phyloP scores from a whole-genome alignment of 2,329 filamentous ascomycete species.

The Stagonosporopsis cucurbitacearum region DNA sequence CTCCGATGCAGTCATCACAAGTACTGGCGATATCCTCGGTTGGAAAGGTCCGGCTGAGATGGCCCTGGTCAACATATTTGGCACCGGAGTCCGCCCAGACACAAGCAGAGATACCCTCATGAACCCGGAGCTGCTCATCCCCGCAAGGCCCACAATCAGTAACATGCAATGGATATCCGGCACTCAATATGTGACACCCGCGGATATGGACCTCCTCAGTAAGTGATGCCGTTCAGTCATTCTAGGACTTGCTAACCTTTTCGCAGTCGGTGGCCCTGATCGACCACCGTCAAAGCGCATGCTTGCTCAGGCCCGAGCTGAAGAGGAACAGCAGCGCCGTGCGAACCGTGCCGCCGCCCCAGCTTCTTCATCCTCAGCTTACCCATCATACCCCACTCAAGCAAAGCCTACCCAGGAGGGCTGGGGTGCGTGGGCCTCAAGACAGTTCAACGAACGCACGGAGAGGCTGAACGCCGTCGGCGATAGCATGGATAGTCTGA shows the following conservation, averaged over 20 bases:
- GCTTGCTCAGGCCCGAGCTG: slow-evolving; percentile 77
- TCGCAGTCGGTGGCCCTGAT: slow-evolving; percentile 78
- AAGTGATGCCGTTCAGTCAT: slow-evolving; percentile 26
- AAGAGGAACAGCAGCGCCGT: slow-evolving; percentile 65
- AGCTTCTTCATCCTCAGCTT: slow-evolving; percentile 41
- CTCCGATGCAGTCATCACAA: slow-evolving; percentile 71
- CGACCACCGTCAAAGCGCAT: slow-evolving; percentile 88
- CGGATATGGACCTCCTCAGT: slow-evolving; percentile 86
- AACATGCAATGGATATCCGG: slow-evolving; percentile 97
- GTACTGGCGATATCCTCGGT: slow-evolving; percentile 80
- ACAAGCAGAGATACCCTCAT: slow-evolving; percentile 72
- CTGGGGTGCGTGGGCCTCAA: slow-evolving; percentile 79
- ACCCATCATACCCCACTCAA: slow-evolving; percentile 29
- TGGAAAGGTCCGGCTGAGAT: slow-evolving; percentile 91
- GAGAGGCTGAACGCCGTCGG: slow-evolving; percentile 84
- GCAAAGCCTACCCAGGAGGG: slow-evolving; percentile 52
- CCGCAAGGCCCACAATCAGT: slow-evolving; percentile 87
- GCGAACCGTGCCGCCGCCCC: slow-evolving; percentile 43
- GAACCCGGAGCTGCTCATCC: slow-evolving; percentile 76
- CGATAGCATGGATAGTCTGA: slow-evolving; percentile 82
- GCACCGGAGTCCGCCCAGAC: slow-evolving; percentile 68
- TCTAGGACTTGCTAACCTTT: slow-evolving; percentile 3
- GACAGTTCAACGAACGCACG: slow-evolving; percentile 88
- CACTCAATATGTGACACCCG: slow-evolving; percentile 85
- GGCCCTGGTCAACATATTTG: slow-evolving; percentile 83